Base-by-base conservation (phyloP, 1,139 yeast species). In the Magnusiomyces suaveolens region DNA sequence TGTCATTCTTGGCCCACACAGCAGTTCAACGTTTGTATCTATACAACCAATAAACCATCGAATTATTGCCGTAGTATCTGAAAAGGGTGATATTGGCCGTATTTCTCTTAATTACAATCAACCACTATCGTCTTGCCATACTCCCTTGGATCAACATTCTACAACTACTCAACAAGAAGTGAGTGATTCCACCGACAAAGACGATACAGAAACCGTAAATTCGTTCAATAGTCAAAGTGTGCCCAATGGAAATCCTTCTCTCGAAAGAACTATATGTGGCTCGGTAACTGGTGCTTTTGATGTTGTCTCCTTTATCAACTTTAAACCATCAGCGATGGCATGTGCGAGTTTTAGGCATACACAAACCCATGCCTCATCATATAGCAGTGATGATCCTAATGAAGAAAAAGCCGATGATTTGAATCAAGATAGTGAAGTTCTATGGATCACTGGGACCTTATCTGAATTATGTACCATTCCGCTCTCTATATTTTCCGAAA, bases 1-100 rank as follows among this genome's bases (percentile, higher is more conserved):
- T 62, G 81, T 79, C 0, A 70, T 82, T 0, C 66, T 83, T 51
- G 83, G 83, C 0, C 69, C 68, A 12, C 71, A 71, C 48, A 69
- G 81, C 14, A 75, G 75, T 57, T 72, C 75, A 18, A 75, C 73
- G 53, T 83, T 83, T 62, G 70, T 76, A 1, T 70, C 69, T 25
- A 69, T 70, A 1, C 65, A 69, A 24, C 63, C 72, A 20, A 59
- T 77, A 41, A 72, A 71, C 43, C 64, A 61, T 12, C 62, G 64
- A 46, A 60, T 63, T 46, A 59, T 80, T 2, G 60, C 80, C 32
- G 62, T 80, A 1, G 66, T 75, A 18, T 72, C 82, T 0, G 76
- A 74, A 50, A 60, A 63, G 8, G 77, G 78, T 2, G 77, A 75
- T 38, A 57, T 81, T 1, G 67, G 50, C 3, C 25, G 24, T 6